Evolutionary conservation across 148 eudicot genomes (phyloP), one percentile per base, ranked within the genome.

Genomic region (Drosera capensis): DNA sequence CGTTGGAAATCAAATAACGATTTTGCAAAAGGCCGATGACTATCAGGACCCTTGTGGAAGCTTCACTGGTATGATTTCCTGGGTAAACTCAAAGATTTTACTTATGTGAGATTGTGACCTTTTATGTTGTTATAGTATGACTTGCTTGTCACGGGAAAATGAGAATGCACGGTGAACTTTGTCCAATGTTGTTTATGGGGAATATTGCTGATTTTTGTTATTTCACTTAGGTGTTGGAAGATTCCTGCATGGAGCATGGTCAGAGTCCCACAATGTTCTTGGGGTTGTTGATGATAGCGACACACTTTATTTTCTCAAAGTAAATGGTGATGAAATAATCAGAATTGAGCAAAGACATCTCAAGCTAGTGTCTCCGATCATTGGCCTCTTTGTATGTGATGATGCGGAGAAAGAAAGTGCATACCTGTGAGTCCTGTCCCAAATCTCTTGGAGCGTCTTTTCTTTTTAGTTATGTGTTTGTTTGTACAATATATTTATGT

Each of bases 261-360:
- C 95, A 21, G 99, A 90, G 72, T 56, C 84, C 62, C 99, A 84
- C 60, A 78, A 65, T 51, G 64, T 84, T 50, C 82, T 90, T 50
- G 99, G 99, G 40, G 54, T 84, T 56, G 60, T 52, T 61, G 95
- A 84, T 68, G 77, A 72, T 24, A 36, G 55, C 48, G 74, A 78
- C 72, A 70, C 72, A 20, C 55, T 90, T 17, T 90, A 84, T 59
- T 72, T 90, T 45, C 64, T 84, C 51, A 90, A 66, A 72, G 77
- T 93, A 54, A 80, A 70, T 71, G 95, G 99, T 44, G 99, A 90
- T 67, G 93, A 80, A 72, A 66, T 90, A 54, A 59, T 79, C 14
- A 84, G 78, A 62, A 57, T 90, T 24, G 79, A 78, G 16, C 64
- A 49, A 56, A 64, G 57, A 56, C 75, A 70, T 71, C 52, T 80